Evolutionary conservation across 306 rosid genomes (phyloP), one percentile per base, ranked within the genome.

Genomic region (Inga leiocalycina): DNA sequence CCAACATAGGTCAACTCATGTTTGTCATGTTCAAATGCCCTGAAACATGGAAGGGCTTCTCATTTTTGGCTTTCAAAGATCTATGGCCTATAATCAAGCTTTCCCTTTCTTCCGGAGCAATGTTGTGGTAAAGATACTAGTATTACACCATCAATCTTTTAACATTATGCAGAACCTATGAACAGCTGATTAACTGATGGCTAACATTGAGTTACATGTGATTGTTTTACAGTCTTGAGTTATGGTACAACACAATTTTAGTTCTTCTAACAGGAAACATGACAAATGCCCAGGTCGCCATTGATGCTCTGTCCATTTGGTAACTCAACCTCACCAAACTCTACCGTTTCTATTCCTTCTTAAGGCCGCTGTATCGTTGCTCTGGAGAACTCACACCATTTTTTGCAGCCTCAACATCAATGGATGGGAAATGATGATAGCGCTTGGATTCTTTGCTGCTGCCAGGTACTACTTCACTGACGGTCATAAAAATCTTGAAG

Each of bases 401-500:
- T 75, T 32, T 73, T 80, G 69, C 87, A 89, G 92, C 71, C 82
- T 89, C 45, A 87, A 87, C 82, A 78, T 89, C 71, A 83, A 68
- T 49, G 90, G 87, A n/a, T 87, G 88, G 85, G 92, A 83, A 85
- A 11, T 89, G 87, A 89, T 85, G 88, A 82, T 89, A 82, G 75
- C 87, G 48, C 82, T 86, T 20, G 92, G 92, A 4, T 89, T 89
- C 79, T 44, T 14, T 20, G 82, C 92, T 67, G 84, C 92, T 8
- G 86, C 90, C 1, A 84, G 90, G 92, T 89, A 39, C 5, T 68
- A n/a, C 54, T 48, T 15, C 43, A 35, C 62, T 74, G 41, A 30
- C 71, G 32, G 4, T 73, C 61, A 59, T 59, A 37, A 15, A 30
- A 65, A 65, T 0, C 5, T 65, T 15, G 64, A 64, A 12, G 39